These are phyloP conservation scores for Austroboletus niveus DNA, from an alignment of 1,284 basidiomycete species.

Conservation along the genomic window DNA sequence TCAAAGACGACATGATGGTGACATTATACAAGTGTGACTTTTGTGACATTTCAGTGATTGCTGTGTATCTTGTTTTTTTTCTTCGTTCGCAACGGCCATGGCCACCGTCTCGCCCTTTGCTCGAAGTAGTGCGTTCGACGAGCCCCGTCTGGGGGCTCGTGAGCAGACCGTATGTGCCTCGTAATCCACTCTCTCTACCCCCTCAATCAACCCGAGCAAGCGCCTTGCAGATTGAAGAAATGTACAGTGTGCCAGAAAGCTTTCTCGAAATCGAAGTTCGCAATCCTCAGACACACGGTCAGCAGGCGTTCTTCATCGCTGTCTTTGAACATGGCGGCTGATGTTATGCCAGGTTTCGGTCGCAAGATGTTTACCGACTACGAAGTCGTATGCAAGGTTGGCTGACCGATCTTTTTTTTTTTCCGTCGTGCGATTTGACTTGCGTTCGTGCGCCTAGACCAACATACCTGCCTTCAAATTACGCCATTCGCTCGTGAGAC, in stretches of 20 bases:
- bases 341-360: constrained; percentile 69
- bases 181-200: constrained; percentile 16
- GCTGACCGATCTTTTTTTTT: not conserved
- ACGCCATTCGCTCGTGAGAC: constrained; percentile 89
- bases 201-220: constrained; percentile 35
- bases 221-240: constrained; percentile 84
- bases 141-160: constrained; percentile 63
- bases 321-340: not conserved
- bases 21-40: constrained; percentile 29
- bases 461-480: constrained; percentile 99
- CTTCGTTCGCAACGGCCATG: constrained; percentile 39
- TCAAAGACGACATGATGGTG: not conserved
- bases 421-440: not conserved
- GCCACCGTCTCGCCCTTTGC: constrained; percentile 80
- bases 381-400: constrained; percentile 94
- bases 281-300: constrained; percentile 96
- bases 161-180: constrained; percentile 74
- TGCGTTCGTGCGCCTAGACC: constrained; percentile 53
- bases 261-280: constrained; percentile 98
- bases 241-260: constrained; percentile 96
- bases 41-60: constrained; percentile 22
- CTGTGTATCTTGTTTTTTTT: constrained; percentile 21
- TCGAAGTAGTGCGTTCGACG: constrained; percentile 70
- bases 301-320: constrained; percentile 22
- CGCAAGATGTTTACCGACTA: constrained; percentile 99